phyloP scores from a whole-genome alignment of 345 rosid genomes.

The Cardamine resedifolia region DNA sequence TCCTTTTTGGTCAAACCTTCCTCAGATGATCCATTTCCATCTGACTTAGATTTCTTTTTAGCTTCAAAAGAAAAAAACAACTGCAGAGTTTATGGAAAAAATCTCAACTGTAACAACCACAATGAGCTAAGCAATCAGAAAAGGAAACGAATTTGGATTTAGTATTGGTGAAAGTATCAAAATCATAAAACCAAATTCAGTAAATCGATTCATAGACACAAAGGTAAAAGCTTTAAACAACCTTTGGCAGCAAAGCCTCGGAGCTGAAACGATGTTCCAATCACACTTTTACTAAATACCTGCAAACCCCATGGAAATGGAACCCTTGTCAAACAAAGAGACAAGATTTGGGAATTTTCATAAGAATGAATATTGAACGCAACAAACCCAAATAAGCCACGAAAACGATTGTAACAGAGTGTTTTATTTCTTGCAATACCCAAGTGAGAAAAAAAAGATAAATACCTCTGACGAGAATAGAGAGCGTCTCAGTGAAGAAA shows the following conservation, averaged over 20 bases:
- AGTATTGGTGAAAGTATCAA: neutral
- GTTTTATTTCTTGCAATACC: conserved; percentile 3
- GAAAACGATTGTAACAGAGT: conserved; percentile 19
- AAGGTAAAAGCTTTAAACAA: conserved; percentile 30
- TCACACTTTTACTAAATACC: conserved; percentile 45
- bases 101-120: neutral
- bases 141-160: neutral
- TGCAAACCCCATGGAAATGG: conserved; percentile 38
- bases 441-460: conserved; percentile 13
- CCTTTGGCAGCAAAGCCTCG: conserved; percentile 70
- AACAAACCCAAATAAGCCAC: neutral
- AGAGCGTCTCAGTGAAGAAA: conserved; percentile 44
- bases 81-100: neutral
- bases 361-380: neutral
- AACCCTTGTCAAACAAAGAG: conserved; percentile 8
- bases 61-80: conserved; percentile 47
- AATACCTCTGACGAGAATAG: conserved; percentile 47
- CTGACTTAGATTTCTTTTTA: conserved; percentile 66
- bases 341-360: conserved; percentile 3
- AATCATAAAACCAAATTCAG: neutral
- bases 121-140: conserved; percentile 11
- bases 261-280: conserved; percentile 53
- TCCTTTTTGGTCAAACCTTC: conserved; percentile 85
- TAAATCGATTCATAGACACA: neutral
- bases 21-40: conserved; percentile 66